phyloP scores from a whole-genome alignment of 75 land plant genomes.

The Cupressus sempervirens region DNA sequence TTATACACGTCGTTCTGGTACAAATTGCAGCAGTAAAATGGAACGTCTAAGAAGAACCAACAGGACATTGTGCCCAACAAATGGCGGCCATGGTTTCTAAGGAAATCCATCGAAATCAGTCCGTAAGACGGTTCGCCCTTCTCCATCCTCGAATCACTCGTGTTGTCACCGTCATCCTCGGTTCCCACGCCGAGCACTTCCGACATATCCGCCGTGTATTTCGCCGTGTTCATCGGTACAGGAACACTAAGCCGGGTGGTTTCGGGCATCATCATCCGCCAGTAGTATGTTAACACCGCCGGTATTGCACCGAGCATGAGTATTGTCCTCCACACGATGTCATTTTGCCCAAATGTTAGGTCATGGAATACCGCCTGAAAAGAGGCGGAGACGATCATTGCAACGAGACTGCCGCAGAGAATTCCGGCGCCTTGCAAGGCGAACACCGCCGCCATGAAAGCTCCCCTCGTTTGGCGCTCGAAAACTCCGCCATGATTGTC shows the following conservation, averaged over 20 bases:
- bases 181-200: constrained; percentile 33
- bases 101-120: constrained; percentile 36
- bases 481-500: constrained; percentile 53
- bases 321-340: background rate
- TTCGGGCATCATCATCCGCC: background rate
- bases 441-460: constrained; percentile 28
- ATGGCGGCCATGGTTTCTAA: constrained; percentile 33
- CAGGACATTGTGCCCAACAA: constrained; percentile 40
- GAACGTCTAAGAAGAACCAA: constrained; percentile 49
- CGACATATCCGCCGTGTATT: constrained; percentile 3
- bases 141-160: background rate
- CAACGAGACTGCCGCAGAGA: constrained; percentile 13
- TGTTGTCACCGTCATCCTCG: constrained; percentile 11
- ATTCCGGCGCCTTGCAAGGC: constrained; percentile 30
- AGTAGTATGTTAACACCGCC: background rate
- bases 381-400: background rate
- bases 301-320: background rate
- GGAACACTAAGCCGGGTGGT: background rate
- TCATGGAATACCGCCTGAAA: background rate
- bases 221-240: background rate
- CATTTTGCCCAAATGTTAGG: background rate
- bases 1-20: constrained; percentile 49
- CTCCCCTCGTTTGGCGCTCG: constrained; percentile 29
- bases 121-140: constrained; percentile 1
- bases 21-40: constrained; percentile 62